These are phyloP conservation scores for Rhypophila decipiens DNA, from an alignment of 495 filamentous ascomycete species.

Conservation along the genomic window DNA sequence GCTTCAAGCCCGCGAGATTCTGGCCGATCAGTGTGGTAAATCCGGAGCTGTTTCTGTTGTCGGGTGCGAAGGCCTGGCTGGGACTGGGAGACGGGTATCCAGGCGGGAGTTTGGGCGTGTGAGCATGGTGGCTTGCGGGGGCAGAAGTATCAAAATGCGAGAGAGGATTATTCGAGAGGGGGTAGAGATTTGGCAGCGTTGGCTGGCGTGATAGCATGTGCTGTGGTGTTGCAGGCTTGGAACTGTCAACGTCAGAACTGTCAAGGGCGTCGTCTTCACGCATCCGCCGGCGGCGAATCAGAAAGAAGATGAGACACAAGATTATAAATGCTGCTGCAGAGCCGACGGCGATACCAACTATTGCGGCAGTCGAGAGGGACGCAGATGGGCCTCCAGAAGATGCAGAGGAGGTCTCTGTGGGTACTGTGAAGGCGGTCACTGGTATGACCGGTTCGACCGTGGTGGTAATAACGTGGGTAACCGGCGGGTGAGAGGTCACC, in stretches of 20 bases:
- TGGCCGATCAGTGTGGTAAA: constrained; percentile 9
- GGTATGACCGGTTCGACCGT: constrained; percentile 5
- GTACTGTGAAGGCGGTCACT: neutral
- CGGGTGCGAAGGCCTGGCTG: neutral
- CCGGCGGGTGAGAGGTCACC: constrained; percentile 14
- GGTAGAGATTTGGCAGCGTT: constrained; percentile 1
- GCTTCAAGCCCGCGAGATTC: too few relatives aligned
- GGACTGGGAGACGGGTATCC: neutral
- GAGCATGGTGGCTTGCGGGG: constrained; percentile 6
- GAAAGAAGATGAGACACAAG: constrained; percentile 15
- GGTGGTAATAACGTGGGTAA: constrained; percentile 15
- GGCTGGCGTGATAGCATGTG: constrained; percentile 4
- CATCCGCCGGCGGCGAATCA: neutral
- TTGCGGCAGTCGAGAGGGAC: constrained; percentile 15
- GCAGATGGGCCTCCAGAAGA: constrained; percentile 2
- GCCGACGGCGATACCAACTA: constrained; percentile 16
- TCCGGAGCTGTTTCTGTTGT: constrained; percentile 10
- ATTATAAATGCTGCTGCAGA: constrained; percentile 9
- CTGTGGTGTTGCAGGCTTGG: neutral
- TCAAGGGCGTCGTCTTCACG: neutral
- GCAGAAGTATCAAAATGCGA: neutral
- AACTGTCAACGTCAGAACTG: neutral
- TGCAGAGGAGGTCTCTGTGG: neutral
- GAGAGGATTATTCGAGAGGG: too few relatives aligned
- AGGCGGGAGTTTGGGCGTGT: neutral